A percentile compares a stretch with the other conserved stretches of the same genome.
Evolutionary conservation across 768 basidiomycete species (phyloP).

Genomic region (Leucosporidium scottii): DNA sequence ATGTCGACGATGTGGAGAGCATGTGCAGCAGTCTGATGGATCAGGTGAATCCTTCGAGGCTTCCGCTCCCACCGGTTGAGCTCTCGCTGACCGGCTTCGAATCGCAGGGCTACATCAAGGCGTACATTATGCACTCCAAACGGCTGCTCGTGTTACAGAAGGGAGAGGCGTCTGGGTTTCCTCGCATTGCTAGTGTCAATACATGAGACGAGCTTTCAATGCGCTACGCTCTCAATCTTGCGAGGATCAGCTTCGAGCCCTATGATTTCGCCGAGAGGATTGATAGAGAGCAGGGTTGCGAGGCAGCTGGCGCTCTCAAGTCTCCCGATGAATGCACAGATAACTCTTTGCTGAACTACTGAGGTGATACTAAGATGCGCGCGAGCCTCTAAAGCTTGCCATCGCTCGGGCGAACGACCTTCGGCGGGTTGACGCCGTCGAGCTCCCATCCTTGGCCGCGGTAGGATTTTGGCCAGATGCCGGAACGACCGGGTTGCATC

Average conservation of each 20-base stretch:
- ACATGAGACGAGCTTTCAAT: not conserved
- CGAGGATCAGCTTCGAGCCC: too few species aligned
- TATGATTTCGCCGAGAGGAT: too few species aligned
- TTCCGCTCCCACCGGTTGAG: not conserved
- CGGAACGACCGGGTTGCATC: constrained; percentile 22
- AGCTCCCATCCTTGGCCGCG: constrained; percentile 15
- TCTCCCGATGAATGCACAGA: too few species aligned
- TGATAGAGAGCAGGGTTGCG: too few species aligned
- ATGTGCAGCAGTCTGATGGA: constrained; percentile 35
- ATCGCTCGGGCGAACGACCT: too few species aligned
- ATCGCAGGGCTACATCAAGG: constrained; percentile 36
- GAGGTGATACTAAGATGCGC: too few species aligned
- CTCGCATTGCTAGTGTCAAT: constrained; percentile 24
- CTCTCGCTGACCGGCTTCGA: not conserved
- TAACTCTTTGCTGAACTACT: too few species aligned
- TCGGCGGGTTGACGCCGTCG: not conserved
- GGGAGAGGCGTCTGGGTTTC: constrained; percentile 33
- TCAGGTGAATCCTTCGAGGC: constrained; percentile 23
- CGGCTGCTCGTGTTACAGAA: constrained; percentile 35
- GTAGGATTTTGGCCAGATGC: constrained; percentile 13
- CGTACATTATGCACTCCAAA: constrained; percentile 36
- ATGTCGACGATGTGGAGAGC: constrained; percentile 36
- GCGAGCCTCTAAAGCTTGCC: too few species aligned
- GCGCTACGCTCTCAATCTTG: too few species aligned
- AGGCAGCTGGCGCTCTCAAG: too few species aligned